phyloP scores from a whole-genome alignment of 352 stramenopile genomes.

The Pelagophyceae sp. region DNA sequence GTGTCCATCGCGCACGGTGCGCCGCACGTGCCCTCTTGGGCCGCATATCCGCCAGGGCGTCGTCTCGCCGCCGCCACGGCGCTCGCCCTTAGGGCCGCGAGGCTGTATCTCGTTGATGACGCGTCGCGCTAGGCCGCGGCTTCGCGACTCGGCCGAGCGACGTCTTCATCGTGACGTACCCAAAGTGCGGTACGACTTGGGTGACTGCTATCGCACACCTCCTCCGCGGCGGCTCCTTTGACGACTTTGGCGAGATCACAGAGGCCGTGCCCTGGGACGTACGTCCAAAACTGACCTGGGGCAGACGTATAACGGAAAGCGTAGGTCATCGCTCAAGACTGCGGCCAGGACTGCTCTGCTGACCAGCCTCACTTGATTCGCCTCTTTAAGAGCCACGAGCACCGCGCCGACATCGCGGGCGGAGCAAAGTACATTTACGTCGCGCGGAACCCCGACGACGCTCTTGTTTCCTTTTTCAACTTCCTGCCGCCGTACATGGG shows the following conservation, averaged over 20 bases:
- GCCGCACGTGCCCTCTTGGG: too few species aligned
- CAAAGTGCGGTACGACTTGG: conserved; percentile 17
- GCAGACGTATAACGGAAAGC: too few species aligned
- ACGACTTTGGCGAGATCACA: background rate
- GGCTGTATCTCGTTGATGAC: too few species aligned
- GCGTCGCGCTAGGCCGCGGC: background rate
- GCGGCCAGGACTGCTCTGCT: conserved; percentile 2
- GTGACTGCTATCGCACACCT: background rate
- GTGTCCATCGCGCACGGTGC: background rate
- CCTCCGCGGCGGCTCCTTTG: background rate
- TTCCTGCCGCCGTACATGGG: conserved; percentile 16
- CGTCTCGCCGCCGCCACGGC: too few species aligned
- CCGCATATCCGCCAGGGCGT: too few species aligned
- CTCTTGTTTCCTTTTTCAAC: conserved; percentile 14
- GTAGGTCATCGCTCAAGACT: background rate
- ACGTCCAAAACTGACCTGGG: too few species aligned
- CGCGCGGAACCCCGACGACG: background rate
- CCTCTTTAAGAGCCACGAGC: conserved; percentile 16
- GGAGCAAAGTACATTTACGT: conserved; percentile 13
- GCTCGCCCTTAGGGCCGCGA: too few species aligned
- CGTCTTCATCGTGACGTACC: conserved; percentile 21
- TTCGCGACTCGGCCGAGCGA: background rate
- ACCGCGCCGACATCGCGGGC: background rate
- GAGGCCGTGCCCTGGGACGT: conserved; percentile 10
- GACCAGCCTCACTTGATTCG: background rate